A percentile compares a stretch with the other conserved stretches of the same genome.
phyloP scores from a whole-genome alignment of 352 stramenopile genomes.

The Aphanomyces stellatus region DNA sequence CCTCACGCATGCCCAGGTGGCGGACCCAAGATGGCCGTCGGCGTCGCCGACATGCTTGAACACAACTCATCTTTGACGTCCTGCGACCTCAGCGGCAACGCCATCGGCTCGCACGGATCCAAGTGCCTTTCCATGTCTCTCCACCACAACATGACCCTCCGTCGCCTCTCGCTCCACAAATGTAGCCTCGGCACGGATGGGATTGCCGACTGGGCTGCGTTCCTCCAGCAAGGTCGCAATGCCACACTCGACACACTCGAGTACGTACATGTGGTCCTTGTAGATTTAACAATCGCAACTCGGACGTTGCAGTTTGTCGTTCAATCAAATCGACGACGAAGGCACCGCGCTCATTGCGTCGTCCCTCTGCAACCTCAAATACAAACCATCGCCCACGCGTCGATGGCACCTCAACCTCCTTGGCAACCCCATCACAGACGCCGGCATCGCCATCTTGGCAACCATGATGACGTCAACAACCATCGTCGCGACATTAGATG shows the following conservation, averaged over 20 bases:
- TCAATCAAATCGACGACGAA: constrained; percentile 14
- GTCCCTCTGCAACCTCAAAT: not conserved
- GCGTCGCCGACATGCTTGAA: constrained; percentile 8
- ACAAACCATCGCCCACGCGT: not conserved
- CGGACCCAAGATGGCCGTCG: constrained; percentile 14
- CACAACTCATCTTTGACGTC: not conserved
- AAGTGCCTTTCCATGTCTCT: constrained; percentile 12
- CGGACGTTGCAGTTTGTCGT: not conserved
- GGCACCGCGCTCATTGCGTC: not conserved
- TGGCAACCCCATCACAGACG: constrained; percentile 6
- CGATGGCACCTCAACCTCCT: constrained; percentile 4
- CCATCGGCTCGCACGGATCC: constrained; percentile 13
- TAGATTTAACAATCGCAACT: not conserved
- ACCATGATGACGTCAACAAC: not conserved
- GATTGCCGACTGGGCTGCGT: constrained; percentile 1
- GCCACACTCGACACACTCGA: constrained; percentile 5
- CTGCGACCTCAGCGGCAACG: constrained; percentile 15
- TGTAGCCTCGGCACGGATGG: constrained; percentile 7
- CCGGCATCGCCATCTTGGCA: not conserved
- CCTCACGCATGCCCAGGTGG: not conserved
- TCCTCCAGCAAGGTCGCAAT: constrained; percentile 1
- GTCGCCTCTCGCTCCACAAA: not conserved
- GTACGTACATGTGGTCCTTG: not conserved
- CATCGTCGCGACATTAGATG: not conserved
- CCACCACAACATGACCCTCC: not conserved